Percentiles rank a stretch among this genome's conserved stretches.
Conservation (phyloP, 495 filamentous ascomycete genomes). For the Xylaria palmicola region DNA sequence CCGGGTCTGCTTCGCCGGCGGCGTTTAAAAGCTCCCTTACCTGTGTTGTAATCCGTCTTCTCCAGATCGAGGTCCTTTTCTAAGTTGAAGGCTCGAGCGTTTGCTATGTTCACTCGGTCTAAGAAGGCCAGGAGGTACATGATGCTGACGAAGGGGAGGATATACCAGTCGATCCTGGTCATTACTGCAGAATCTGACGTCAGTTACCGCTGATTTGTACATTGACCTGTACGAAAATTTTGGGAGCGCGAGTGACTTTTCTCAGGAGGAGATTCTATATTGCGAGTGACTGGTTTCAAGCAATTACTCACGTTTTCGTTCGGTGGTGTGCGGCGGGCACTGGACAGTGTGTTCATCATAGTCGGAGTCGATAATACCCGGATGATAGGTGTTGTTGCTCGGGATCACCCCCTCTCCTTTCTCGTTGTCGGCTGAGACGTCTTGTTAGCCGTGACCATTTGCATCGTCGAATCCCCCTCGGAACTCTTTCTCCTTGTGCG, state of each 20-base stretch:
- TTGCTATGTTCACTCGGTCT: conserved; percentile 74
- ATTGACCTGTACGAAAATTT: neutral
- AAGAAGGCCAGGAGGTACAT: conserved; percentile 87
- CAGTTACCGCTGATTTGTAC: neutral
- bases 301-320: conserved; percentile 47
- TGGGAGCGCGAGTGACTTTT: neutral
- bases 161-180: conserved; percentile 72
- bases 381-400: conserved; percentile 26
- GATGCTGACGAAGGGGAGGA: conserved; percentile 79
- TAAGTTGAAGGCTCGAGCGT: conserved; percentile 64
- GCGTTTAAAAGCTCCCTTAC: conserved; percentile 10
- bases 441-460: neutral
- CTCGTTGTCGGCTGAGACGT: conserved; percentile 20
- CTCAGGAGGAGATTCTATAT: neutral
- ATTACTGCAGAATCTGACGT: conserved; percentile 45
- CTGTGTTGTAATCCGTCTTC: conserved; percentile 67
- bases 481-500: neutral
- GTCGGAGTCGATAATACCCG: conserved; percentile 22
- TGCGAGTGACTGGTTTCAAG: neutral
- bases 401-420: conserved; percentile 19
- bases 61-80: conserved; percentile 60
- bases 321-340: conserved; percentile 64
- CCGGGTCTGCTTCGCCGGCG: too few relatives aligned
- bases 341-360: conserved; percentile 43
- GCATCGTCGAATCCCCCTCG: neutral